Percentiles rank a stretch among this genome's conserved stretches.
phyloP scores from a whole-genome alignment of 225 moss, liverwort and hornwort species.

The Polytrichum formosum region DNA sequence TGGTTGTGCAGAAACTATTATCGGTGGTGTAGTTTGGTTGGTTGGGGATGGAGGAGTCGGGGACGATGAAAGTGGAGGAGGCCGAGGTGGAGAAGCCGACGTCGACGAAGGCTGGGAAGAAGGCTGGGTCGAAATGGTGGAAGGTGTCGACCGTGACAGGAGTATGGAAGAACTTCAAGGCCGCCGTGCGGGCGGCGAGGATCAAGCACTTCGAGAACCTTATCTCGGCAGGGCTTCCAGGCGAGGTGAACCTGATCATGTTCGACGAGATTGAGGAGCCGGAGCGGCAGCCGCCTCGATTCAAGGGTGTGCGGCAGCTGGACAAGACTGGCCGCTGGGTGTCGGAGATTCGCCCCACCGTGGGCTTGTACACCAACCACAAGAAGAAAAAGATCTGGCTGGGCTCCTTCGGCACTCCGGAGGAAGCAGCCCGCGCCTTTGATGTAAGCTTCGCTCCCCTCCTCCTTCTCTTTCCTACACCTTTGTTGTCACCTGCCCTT shows the following conservation, averaged over 20 bases:
- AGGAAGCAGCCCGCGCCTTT: conserved; percentile 38
- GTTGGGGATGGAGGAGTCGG: too few relatives aligned
- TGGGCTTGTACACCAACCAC: conserved; percentile 37
- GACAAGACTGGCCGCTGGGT: conserved; percentile 55
- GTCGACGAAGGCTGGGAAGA: conserved; percentile 1
- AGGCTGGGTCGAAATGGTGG: conserved; percentile 37
- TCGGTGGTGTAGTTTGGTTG: too few relatives aligned
- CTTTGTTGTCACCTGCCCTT: too few relatives aligned
- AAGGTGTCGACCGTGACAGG: conserved; percentile 21
- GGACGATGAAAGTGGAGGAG: neutral
- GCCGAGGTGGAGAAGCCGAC: neutral
- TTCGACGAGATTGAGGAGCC: conserved; percentile 42
- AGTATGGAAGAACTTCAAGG: conserved; percentile 46
- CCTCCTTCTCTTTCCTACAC: too few relatives aligned
- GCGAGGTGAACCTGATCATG: conserved; percentile 50
- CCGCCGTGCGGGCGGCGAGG: conserved; percentile 29
- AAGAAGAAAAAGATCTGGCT: conserved; percentile 61
- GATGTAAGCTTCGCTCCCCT: too few relatives aligned
- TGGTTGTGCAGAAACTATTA: too few relatives aligned
- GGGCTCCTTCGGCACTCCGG: conserved; percentile 48
- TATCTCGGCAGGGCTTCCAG: conserved; percentile 43
- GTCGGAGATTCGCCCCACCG: conserved; percentile 55
- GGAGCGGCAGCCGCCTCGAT: conserved; percentile 22
- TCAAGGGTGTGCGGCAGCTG: conserved; percentile 51
- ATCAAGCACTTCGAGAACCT: conserved; percentile 50